Percentiles rank a stretch among this genome's conserved stretches.
These are phyloP conservation scores for Silene vulgaris DNA, from an alignment of 179 eudicot species.

Conservation along the genomic window DNA sequence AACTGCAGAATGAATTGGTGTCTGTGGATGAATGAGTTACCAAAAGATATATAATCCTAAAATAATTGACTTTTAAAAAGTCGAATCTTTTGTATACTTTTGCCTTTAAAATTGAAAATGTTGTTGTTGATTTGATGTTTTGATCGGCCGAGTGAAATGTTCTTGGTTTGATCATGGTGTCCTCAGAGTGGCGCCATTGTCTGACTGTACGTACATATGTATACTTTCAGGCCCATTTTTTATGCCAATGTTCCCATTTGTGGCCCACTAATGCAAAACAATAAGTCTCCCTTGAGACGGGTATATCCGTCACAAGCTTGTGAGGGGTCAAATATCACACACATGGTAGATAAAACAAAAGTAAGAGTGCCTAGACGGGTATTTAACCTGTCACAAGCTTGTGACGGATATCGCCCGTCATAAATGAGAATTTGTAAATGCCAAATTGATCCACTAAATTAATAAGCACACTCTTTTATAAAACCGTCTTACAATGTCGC, in stretches of 20 bases:
- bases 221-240: not conserved
- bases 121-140: not conserved
- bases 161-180: not conserved
- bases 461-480: too few relatives aligned
- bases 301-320: too few relatives aligned
- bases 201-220: not conserved
- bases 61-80: constrained; percentile 13
- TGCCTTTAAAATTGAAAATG: not conserved
- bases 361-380: too few relatives aligned
- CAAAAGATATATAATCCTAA: too few relatives aligned
- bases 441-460: not conserved
- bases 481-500: too few relatives aligned
- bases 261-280: not conserved
- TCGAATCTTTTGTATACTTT: constrained; percentile 28
- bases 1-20: not conserved
- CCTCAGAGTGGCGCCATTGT: not conserved
- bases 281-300: too few relatives aligned
- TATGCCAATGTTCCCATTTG: not conserved
- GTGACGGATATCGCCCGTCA: too few relatives aligned
- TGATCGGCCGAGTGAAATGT: not conserved
- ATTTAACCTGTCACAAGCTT: too few relatives aligned
- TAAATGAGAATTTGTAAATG: too few relatives aligned
- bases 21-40: constrained; percentile 6
- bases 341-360: too few relatives aligned
- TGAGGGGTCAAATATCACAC: too few relatives aligned